These are phyloP conservation scores for Aspergillus baeticus DNA, from an alignment of 495 filamentous ascomycete species.

Conservation along the genomic window DNA sequence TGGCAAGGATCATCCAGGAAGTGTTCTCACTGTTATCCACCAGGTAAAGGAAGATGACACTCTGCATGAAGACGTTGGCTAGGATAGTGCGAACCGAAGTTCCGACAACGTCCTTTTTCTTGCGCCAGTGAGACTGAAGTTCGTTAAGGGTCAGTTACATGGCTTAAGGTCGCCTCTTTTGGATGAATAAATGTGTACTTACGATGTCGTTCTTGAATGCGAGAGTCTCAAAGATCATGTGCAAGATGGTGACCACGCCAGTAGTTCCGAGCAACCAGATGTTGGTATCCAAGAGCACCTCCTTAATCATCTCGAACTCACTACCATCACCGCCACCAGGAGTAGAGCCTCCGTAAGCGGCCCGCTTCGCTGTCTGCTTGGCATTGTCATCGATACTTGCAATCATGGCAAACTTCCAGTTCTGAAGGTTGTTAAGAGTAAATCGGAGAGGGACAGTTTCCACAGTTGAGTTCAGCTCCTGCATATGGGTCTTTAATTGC, in stretches of 20 bases:
- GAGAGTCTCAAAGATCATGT: conserved; percentile 93
- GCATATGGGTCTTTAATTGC: conserved; percentile 92
- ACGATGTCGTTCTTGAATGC: conserved; percentile 96
- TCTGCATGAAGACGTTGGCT: conserved; percentile 97
- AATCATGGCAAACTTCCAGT: conserved; percentile 90
- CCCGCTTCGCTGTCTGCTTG: conserved; percentile 75
- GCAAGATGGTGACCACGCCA: conserved; percentile 76
- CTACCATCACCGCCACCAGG: conserved; percentile 69
- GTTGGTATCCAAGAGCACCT: conserved; percentile 91
- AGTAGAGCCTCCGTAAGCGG: conserved; percentile 59
- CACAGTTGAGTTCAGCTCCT: conserved; percentile 87
- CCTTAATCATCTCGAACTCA: conserved; percentile 95
- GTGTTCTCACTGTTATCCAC: conserved; percentile 97
- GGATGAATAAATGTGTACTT: conserved; percentile 19
- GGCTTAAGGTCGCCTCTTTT: too few species aligned
- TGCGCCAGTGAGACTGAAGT: conserved; percentile 91
- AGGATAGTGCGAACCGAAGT: conserved; percentile 94
- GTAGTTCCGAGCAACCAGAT: conserved; percentile 85
- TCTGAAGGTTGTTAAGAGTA: conserved; percentile 73
- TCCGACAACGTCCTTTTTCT: conserved; percentile 98
- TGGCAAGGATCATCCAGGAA: conserved; percentile 96
- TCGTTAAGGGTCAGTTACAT: too few species aligned
- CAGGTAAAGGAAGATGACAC: conserved; percentile 95
- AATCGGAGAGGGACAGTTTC: conserved; percentile 79
- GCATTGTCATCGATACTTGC: conserved; percentile 82